Percentiles rank a stretch among this genome's conserved stretches.
Conservation (phyloP, 2,329 filamentous ascomycete genomes). For the Gnomoniopsis smithogilvyi region DNA sequence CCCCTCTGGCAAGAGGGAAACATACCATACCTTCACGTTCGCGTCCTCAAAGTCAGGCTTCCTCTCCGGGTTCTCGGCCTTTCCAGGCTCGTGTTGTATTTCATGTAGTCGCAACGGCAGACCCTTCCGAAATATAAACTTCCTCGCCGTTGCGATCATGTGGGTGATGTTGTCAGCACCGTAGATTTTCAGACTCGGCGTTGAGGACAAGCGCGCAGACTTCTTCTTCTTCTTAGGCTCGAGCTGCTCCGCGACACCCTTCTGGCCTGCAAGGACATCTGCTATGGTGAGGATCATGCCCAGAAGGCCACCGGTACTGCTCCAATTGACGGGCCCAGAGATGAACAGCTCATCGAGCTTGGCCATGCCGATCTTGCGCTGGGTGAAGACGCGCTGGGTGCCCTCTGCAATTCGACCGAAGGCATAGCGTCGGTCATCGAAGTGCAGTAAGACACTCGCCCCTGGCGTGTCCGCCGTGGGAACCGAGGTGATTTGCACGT, state of each 20-base stretch:
- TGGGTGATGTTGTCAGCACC: slow-evolving; percentile 79
- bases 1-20: slow-evolving; percentile 46
- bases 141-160: slow-evolving; percentile 74
- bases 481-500: slow-evolving; percentile 71
- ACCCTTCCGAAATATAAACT: slow-evolving; percentile 83
- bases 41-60: slow-evolving; percentile 72
- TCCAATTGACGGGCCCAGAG: slow-evolving; percentile 74
- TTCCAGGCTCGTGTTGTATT: slow-evolving; percentile 45
- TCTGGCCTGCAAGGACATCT: slow-evolving; percentile 53
- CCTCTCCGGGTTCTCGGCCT: slow-evolving; percentile 44
- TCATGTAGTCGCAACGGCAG: slow-evolving; percentile 73
- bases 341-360: slow-evolving; percentile 78
- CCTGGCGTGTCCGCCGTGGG: slow-evolving; percentile 88
- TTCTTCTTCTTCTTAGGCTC: slow-evolving; percentile 39
- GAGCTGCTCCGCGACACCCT: slow-evolving; percentile 24
- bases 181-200: slow-evolving; percentile 60
- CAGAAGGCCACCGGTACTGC: slow-evolving; percentile 73
- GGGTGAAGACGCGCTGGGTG: slow-evolving; percentile 71
- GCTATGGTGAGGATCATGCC: slow-evolving; percentile 84
- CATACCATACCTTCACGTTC: slow-evolving; percentile 79
- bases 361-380: slow-evolving; percentile 62
- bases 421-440: slow-evolving; percentile 78
- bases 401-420: slow-evolving; percentile 84
- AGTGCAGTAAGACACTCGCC: slow-evolving; percentile 72
- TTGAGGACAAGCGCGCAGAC: slow-evolving; percentile 32